Evolutionary conservation across 441 rosid genomes (phyloP).

Genomic region (Euphorbia schlechtendalii): DNA sequence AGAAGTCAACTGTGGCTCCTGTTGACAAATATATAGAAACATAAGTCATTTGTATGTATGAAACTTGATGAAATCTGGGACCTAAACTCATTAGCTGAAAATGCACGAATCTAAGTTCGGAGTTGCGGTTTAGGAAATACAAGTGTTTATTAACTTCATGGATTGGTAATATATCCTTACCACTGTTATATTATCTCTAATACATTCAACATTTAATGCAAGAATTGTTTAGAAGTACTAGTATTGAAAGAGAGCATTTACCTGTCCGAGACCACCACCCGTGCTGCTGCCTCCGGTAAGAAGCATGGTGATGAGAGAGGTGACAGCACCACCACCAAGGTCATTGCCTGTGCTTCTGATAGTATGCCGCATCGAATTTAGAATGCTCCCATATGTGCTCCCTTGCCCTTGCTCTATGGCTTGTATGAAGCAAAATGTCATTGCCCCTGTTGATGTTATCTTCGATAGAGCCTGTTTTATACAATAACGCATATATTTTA

Average conservation of each 20-base stretch:
- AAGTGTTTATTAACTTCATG: no score
- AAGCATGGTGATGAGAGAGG: conserved; percentile 73
- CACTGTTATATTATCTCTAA: no score
- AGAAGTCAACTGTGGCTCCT: conserved; percentile 85
- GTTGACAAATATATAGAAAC: conserved; percentile 21
- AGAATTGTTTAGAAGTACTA: not conserved
- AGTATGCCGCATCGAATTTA: conserved; percentile 67
- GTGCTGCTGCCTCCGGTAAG: conserved; percentile 58
- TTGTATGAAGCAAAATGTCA: conserved; percentile 93
- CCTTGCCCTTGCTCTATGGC: conserved; percentile 74
- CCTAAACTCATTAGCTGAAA: not conserved
- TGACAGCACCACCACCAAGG: conserved; percentile 52
- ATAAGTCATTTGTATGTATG: not conserved
- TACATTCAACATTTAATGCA: not conserved
- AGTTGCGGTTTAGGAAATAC: not conserved
- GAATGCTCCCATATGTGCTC: conserved; percentile 72
- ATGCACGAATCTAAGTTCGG: not conserved
- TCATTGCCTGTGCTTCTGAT: conserved; percentile 44
- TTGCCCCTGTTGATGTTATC: conserved; percentile 87
- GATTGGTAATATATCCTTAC: no score
- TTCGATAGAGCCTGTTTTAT: conserved; percentile 62
- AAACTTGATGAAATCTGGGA: not conserved
- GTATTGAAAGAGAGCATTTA: conserved; percentile 13
- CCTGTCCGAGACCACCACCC: conserved; percentile 67
- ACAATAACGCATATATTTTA: not conserved